Evolutionary conservation across 2,329 filamentous ascomycete genomes (phyloP).

Genomic region (Didymella lethalis): DNA sequence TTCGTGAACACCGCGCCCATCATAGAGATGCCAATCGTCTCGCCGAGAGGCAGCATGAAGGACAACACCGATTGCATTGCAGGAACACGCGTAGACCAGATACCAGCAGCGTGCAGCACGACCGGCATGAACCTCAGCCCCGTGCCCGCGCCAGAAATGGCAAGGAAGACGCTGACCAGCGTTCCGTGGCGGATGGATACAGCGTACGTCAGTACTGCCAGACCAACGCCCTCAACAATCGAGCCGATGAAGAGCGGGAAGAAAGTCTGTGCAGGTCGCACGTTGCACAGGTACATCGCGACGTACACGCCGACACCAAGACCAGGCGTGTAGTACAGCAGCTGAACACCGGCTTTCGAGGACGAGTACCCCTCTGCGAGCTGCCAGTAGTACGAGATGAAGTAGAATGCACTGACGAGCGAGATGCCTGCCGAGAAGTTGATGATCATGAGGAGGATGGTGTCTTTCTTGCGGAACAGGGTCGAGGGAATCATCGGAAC

Average conservation of each 20-base stretch:
- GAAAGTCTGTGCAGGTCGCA: conserved; percentile 69
- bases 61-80: conserved; percentile 67
- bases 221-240: conserved; percentile 64
- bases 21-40: conserved; percentile 70
- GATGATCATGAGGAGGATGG: conserved; percentile 67
- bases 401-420: conserved; percentile 68
- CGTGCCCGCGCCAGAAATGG: conserved; percentile 67
- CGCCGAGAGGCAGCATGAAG: conserved; percentile 68
- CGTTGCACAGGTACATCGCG: conserved; percentile 67
- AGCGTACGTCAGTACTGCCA: conserved; percentile 66
- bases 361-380: conserved; percentile 64
- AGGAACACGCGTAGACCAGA: conserved; percentile 66
- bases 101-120: conserved; percentile 68
- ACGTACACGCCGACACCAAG: conserved; percentile 66
- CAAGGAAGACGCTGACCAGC: conserved; percentile 72
- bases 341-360: conserved; percentile 55
- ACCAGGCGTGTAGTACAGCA: conserved; percentile 71
- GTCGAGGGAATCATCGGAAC: conserved; percentile 70
- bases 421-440: conserved; percentile 67
- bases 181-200: conserved; percentile 58
- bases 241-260: conserved; percentile 59
- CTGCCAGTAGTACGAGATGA: conserved; percentile 73
- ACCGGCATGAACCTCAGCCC: conserved; percentile 72
- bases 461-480: conserved; percentile 65
- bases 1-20: conserved; percentile 77